Evolutionary conservation across 768 basidiomycete genomes (phyloP).

Genomic region (Leccinum olivaceopallidum): DNA sequence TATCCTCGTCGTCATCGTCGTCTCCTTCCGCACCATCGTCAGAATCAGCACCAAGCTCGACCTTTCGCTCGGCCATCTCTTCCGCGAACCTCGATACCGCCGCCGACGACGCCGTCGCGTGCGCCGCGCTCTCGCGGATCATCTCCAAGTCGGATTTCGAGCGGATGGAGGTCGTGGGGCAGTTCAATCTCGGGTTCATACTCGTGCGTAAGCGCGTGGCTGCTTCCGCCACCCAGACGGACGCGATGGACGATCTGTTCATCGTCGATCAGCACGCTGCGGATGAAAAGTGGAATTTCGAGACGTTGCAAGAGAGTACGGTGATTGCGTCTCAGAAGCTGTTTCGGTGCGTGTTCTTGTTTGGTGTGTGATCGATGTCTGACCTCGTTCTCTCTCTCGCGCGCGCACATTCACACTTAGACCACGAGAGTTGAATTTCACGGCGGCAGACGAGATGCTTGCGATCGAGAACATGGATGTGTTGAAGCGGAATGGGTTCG

Average conservation of each 20-base stretch:
- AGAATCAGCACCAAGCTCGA: conserved; percentile 2
- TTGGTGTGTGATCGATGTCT: background rate
- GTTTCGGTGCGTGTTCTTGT: conserved; percentile 56
- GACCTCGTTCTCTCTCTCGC: too few species aligned
- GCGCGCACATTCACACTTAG: conserved; percentile 38
- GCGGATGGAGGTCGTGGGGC: conserved; percentile 83
- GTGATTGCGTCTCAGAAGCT: conserved; percentile 84
- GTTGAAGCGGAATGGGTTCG: conserved; percentile 86
- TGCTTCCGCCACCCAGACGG: background rate
- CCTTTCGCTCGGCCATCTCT: conserved; percentile 26
- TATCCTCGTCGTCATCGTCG: background rate
- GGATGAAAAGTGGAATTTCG: conserved; percentile 99
- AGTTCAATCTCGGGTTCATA: conserved; percentile 97
- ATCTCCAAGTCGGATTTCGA: conserved; percentile 88
- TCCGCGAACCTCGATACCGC: conserved; percentile 36
- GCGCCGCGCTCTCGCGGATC: conserved; percentile 73
- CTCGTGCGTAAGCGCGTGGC: conserved; percentile 59
- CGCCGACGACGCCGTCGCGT: conserved; percentile 55
- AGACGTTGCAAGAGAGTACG: conserved; percentile 89
- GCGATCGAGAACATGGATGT: conserved; percentile 87
- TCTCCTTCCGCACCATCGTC: background rate
- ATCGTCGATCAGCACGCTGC: conserved; percentile 97
- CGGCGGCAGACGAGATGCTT: conserved; percentile 86
- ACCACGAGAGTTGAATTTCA: conserved; percentile 74
- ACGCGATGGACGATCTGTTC: conserved; percentile 80